phyloP scores from a whole-genome alignment of 208 protist species.

The Leishmania mexicana region DNA sequence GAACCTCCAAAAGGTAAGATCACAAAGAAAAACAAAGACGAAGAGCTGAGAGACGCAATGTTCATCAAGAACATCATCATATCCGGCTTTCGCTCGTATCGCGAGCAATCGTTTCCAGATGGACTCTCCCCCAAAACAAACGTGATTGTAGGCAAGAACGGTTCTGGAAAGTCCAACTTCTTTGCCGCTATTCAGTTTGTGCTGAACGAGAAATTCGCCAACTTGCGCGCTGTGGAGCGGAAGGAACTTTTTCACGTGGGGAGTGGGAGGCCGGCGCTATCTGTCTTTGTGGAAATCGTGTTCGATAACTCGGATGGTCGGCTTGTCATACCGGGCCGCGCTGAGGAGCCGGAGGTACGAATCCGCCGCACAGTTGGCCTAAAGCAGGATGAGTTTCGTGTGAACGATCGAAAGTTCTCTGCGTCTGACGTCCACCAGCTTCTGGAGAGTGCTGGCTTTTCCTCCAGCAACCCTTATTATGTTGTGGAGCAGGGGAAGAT shows the following conservation, averaged over 20 bases:
- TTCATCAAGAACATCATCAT: constrained; percentile 94
- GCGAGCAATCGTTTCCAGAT: constrained; percentile 87
- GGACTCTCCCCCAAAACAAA: constrained; percentile 84
- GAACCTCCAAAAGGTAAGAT: too few species aligned
- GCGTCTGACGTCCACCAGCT: constrained; percentile 94
- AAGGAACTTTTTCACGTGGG: constrained; percentile 96
- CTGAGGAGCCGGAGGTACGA: constrained; percentile 92
- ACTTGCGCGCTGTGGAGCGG: constrained; percentile 89
- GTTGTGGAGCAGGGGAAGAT: constrained; percentile 99
- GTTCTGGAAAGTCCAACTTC: constrained; percentile 98
- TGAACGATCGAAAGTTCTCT: constrained; percentile 96
- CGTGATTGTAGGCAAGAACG: constrained; percentile 96
- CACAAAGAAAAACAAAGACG: neutral
- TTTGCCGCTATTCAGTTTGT: constrained; percentile 98
- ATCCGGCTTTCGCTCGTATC: constrained; percentile 92
- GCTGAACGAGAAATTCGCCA: constrained; percentile 93
- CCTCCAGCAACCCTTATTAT: constrained; percentile 99
- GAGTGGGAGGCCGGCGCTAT: constrained; percentile 83
- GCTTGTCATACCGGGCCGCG: constrained; percentile 90
- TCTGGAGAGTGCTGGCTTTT: constrained; percentile 99
- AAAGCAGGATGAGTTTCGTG: constrained; percentile 99
- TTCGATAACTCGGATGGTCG: constrained; percentile 98
- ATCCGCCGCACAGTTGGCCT: constrained; percentile 97
- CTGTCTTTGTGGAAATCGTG: constrained; percentile 98
- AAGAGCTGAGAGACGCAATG: constrained; percentile 39